These are phyloP conservation scores for Hymenoscyphus infarciens DNA, from an alignment of 2,329 filamentous ascomycete genomes.

Conservation along the genomic window DNA sequence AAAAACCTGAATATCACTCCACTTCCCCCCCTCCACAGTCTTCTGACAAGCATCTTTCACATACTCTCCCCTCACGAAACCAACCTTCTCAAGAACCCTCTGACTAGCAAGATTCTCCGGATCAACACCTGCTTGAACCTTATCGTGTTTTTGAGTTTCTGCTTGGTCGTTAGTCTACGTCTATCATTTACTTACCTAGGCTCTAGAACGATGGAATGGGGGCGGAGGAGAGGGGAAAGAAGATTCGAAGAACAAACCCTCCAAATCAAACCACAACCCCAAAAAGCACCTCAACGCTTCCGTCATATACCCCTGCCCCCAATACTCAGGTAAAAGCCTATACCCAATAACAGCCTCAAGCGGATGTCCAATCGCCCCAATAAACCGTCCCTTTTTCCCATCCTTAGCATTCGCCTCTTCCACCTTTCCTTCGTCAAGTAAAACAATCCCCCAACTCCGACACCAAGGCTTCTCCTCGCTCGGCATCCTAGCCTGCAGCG, in stretches of 20 bases:
- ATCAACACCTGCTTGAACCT: slow-evolving; percentile 19
- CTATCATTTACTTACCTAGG: too few species aligned
- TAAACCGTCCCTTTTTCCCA: neutral
- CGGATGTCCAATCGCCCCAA: slow-evolving; percentile 11
- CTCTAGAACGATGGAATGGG: too few species aligned
- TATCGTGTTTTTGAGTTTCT: slow-evolving; percentile 16
- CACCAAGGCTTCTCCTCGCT: neutral
- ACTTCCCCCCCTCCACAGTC: neutral
- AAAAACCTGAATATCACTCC: slow-evolving; percentile 19
- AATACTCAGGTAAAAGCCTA: slow-evolving; percentile 1
- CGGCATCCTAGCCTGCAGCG: neutral
- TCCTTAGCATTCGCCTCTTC: too few species aligned
- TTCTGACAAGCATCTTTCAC: slow-evolving; percentile 14
- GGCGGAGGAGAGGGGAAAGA: too few species aligned
- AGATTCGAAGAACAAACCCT: slow-evolving; percentile 15
- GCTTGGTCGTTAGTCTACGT: too few species aligned
- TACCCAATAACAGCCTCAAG: slow-evolving; percentile 11
- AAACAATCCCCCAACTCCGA: slow-evolving; percentile 2
- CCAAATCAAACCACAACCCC: slow-evolving; percentile 19
- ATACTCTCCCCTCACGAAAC: slow-evolving; percentile 21
- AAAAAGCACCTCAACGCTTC: slow-evolving; percentile 23
- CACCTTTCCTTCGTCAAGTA: neutral
- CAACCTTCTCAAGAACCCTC: slow-evolving; percentile 23
- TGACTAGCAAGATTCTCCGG: slow-evolving; percentile 25
- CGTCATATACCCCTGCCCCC: slow-evolving; percentile 23